Evolutionary conservation across 2,329 filamentous ascomycete genomes (phyloP).

Genomic region (Fusarium transvaalense): DNA sequence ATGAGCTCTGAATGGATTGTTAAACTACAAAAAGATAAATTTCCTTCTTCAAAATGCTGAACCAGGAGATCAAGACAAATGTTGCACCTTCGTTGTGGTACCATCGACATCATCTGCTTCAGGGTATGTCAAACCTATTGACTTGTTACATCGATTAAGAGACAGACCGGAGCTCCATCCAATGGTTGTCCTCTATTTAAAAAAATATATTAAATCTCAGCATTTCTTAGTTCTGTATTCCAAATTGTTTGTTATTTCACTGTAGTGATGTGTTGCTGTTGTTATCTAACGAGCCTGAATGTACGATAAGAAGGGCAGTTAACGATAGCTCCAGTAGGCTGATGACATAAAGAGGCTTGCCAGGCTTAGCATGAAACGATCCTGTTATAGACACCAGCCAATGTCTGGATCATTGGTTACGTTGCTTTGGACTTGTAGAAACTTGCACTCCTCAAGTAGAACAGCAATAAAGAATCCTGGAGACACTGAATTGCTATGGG

Average conservation of each 20-base stretch:
- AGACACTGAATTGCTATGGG: not conserved
- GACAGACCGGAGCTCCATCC: not conserved
- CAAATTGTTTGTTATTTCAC: not conserved
- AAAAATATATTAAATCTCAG: accelerated
- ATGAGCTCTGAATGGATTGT: not conserved
- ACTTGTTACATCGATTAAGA: not conserved
- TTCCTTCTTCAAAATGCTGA: not conserved
- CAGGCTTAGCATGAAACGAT: not conserved
- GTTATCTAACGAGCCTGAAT: not conserved
- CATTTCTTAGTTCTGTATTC: not conserved
- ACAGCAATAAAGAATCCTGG: too few species aligned
- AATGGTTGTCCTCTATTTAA: not conserved
- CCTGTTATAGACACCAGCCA: too few species aligned
- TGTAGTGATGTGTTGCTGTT: not conserved
- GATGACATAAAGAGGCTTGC: not conserved
- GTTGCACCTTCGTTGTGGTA: too few species aligned
- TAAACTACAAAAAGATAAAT: accelerated
- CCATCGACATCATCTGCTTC: accelerated
- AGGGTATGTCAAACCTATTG: accelerated
- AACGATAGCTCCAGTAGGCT: not conserved
- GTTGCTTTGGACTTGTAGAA: too few species aligned
- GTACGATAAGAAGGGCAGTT: not conserved
- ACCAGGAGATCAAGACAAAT: not conserved
- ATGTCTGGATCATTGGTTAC: too few species aligned
- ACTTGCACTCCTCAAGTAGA: too few species aligned